Conservation (phyloP, 1,284 basidiomycete genomes). For the Rhodotorula sp. region DNA sequence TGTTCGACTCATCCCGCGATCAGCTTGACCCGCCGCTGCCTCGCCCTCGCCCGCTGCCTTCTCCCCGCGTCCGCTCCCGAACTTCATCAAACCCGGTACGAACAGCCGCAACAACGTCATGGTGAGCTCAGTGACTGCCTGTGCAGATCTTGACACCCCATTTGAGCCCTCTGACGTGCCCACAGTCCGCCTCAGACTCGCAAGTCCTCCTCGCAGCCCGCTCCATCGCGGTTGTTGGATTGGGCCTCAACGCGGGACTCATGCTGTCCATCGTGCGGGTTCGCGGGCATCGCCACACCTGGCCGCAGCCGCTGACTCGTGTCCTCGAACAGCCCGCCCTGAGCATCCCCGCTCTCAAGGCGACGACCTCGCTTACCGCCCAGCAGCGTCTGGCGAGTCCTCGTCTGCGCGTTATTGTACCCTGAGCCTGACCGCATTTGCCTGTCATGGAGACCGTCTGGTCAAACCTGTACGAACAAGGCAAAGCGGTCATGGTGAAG, state of each 20-base stretch:
- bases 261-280: not conserved
- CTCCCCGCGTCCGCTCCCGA: too few relatives aligned
- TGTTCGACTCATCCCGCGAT: too few relatives aligned
- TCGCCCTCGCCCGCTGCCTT: too few relatives aligned
- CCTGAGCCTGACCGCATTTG: too few relatives aligned
- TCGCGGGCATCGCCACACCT: not conserved
- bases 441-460: not conserved
- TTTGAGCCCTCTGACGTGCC: too few relatives aligned
- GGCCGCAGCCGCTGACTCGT: not conserved
- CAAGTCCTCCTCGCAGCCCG: not conserved
- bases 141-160: too few relatives aligned
- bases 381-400: not conserved
- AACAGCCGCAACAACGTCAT: too few relatives aligned
- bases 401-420: not conserved
- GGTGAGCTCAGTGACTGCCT: too few relatives aligned
- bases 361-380: not conserved
- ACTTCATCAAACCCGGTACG: too few relatives aligned
- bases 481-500: not conserved
- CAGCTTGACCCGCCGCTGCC: too few relatives aligned
- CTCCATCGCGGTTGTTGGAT: not conserved
- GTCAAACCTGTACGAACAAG: conserved; percentile 7
- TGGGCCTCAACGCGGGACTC: not conserved
- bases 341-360: not conserved
- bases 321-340: not conserved
- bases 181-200: conserved; percentile 1